Conservation (phyloP, 2,329 filamentous ascomycete genomes). For the Phaeoacremonium minimum region DNA sequence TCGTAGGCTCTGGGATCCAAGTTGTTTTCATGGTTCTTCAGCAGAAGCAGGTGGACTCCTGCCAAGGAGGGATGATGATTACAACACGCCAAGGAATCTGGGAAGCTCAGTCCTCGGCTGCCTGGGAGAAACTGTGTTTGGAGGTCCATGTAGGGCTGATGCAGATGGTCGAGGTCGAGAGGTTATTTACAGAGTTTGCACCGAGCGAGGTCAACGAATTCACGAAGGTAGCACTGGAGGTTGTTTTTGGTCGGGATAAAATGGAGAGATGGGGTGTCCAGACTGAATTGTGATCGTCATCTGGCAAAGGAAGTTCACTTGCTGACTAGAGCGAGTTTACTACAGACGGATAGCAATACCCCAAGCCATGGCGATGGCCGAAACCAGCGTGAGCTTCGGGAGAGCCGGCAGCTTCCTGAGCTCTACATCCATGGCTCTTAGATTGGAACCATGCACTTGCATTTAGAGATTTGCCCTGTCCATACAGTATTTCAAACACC, state of each 20-base stretch:
- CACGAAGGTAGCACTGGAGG: constrained; percentile 1
- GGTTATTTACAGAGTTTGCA: neutral
- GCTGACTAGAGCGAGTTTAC: no score
- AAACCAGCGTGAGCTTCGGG: no score
- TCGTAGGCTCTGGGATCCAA: neutral
- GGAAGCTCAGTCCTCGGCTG: constrained; percentile 5
- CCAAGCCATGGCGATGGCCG: no score
- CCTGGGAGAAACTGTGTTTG: constrained; percentile 2
- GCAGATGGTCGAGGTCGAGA: neutral
- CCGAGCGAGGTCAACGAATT: constrained; percentile 5
- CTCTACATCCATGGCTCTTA: no score
- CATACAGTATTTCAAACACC: no score
- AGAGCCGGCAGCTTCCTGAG: no score
- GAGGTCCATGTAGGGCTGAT: neutral
- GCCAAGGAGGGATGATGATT: constrained; percentile 1
- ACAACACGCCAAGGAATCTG: constrained; percentile 1
- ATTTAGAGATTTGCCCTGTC: no score
- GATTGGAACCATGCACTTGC: no score
- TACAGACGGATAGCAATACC: no score
- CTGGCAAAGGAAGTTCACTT: no score
- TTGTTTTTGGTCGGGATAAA: constrained; percentile 3
- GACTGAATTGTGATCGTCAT: neutral
- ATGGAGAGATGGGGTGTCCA: constrained; percentile 5
- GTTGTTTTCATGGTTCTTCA: no score
- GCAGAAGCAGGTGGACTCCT: neutral